Percentiles rank a stretch among this genome's conserved stretches.
These are phyloP conservation scores for Epicoccum sorghinum DNA, from an alignment of 2,329 filamentous ascomycete species.

Conservation along the genomic window DNA sequence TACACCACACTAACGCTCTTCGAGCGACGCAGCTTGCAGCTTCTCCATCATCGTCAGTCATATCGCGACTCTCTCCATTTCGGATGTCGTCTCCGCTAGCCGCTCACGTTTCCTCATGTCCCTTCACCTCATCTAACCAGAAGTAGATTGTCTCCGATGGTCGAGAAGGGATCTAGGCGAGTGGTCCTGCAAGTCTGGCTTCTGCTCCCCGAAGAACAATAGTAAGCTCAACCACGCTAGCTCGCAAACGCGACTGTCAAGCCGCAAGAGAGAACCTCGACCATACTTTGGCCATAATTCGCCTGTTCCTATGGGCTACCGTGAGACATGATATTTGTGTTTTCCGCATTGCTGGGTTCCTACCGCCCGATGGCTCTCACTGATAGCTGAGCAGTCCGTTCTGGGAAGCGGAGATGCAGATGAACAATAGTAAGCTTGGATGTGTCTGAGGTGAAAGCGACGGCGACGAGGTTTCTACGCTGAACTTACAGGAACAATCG, in stretches of 20 bases:
- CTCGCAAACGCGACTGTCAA: conserved; percentile 9
- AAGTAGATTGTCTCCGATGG: not conserved
- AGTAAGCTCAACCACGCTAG: conserved; percentile 36
- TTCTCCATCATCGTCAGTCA: not conserved
- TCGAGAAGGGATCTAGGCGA: conserved; percentile 1
- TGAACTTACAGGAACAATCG: not conserved
- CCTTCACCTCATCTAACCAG: not conserved
- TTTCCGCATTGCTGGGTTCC: conserved; percentile 3
- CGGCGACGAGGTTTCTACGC: conserved; percentile 7
- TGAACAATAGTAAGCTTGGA: conserved; percentile 33
- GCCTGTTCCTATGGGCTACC: conserved; percentile 4
- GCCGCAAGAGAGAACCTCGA: conserved; percentile 20
- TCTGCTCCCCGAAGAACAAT: conserved; percentile 39
- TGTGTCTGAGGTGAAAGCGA: conserved; percentile 20
- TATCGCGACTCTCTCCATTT: not conserved
- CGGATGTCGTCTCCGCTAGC: not conserved
- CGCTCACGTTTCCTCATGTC: not conserved
- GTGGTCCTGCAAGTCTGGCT: conserved; percentile 25
- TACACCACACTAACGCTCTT: too few relatives aligned
- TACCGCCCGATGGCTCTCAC: conserved; percentile 2
- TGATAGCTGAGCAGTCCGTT: conserved; percentile 5
- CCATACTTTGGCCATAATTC: not conserved
- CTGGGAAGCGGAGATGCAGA: conserved; percentile 9
- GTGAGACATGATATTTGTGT: conserved; percentile 22
- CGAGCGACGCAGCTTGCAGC: too few relatives aligned